Conservation (phyloP, 768 basidiomycete genomes). For the Boletus speciosus region DNA sequence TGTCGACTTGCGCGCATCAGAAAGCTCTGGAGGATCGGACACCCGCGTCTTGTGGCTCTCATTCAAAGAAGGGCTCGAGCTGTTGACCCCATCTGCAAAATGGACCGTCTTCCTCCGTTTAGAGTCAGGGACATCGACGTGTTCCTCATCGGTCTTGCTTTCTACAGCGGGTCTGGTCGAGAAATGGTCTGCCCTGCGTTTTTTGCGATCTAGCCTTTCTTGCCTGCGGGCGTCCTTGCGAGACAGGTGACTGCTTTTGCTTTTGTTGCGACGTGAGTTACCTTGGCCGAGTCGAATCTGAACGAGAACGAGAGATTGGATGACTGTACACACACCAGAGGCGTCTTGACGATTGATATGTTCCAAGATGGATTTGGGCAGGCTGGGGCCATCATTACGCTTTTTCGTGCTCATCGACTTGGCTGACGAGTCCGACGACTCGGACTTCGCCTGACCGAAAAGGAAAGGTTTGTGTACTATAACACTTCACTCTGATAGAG, state of each 20-base stretch:
- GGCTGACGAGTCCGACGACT: no score
- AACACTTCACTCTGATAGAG: no score
- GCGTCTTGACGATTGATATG: slow-evolving; percentile 17
- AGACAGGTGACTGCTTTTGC: slow-evolving; percentile 25
- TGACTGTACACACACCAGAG: slow-evolving; percentile 9
- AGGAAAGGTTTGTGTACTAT: background rate
- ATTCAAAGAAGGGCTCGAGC: background rate
- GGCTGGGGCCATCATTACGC: slow-evolving; percentile 17
- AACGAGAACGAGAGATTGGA: background rate
- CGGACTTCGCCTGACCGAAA: background rate
- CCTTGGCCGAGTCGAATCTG: background rate
- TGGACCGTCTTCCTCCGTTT: slow-evolving; percentile 44
- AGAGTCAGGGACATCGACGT: slow-evolving; percentile 39
- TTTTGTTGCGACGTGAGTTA: slow-evolving; percentile 2
- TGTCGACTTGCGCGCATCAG: background rate
- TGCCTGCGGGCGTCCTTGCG: slow-evolving; percentile 67
- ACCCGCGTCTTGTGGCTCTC: background rate
- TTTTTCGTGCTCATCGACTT: slow-evolving; percentile 13
- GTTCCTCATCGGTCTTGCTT: slow-evolving; percentile 41
- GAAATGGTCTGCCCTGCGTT: slow-evolving; percentile 61
- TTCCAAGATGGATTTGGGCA: slow-evolving; percentile 29
- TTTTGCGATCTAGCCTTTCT: slow-evolving; percentile 55
- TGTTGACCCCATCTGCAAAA: slow-evolving; percentile 6
- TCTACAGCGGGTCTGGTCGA: slow-evolving; percentile 36
- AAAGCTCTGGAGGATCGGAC: background rate